Percentiles rank a stretch among this genome's conserved stretches.
phyloP scores from a whole-genome alignment of 139 green algal genomes.

The Tetratostichococcus sp. region DNA sequence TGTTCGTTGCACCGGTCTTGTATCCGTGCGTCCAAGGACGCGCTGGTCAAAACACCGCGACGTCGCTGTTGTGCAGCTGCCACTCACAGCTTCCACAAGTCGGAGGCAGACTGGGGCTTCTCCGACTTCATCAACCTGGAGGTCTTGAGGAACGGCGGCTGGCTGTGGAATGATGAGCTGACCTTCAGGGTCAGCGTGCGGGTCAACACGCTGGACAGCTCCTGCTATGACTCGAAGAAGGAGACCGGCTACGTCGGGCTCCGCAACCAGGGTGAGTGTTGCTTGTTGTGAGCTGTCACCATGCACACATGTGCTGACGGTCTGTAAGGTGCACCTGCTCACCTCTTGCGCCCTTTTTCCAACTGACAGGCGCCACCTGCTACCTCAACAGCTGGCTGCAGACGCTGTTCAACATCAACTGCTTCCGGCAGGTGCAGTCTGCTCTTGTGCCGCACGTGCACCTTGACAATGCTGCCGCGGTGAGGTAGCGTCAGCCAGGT shows the following conservation, averaged over 20 bases:
- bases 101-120: conserved; percentile 62
- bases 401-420: conserved; percentile 90
- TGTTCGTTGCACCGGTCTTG: conserved; percentile 87
- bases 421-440: conserved; percentile 73
- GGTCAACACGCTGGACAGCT: conserved; percentile 42
- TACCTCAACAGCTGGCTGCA: conserved; percentile 99
- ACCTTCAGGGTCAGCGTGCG: conserved; percentile 27
- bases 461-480: too few species aligned
- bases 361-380: conserved; percentile 93
- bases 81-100: conserved; percentile 1
- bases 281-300: too few species aligned
- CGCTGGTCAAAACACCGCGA: too few species aligned
- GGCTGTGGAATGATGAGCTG: conserved; percentile 50
- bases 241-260: conserved; percentile 92
- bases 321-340: neutral
- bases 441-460: too few species aligned
- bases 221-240: conserved; percentile 75
- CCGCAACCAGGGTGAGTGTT: conserved; percentile 77
- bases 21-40: too few species aligned
- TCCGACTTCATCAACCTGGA: conserved; percentile 76
- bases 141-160: conserved; percentile 49
- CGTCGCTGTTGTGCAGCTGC: too few species aligned
- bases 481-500: too few species aligned
- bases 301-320: too few species aligned
- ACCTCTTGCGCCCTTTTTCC: too few species aligned